Conservation (phyloP, 129 eudicot genomes). For the Helianthus tuberosus region DNA sequence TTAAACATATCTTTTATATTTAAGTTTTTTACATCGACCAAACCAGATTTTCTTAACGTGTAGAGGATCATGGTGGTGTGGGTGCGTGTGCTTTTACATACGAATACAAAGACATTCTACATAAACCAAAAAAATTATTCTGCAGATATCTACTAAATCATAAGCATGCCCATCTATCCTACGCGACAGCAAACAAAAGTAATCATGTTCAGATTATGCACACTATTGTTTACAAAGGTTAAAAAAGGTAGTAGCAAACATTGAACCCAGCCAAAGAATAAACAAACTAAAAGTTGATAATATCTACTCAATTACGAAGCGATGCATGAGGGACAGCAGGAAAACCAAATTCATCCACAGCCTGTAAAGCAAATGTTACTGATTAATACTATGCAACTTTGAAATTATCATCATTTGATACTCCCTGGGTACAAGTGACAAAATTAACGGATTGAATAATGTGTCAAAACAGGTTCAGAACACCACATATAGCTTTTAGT, state of each 20-base stretch:
- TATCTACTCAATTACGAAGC: slow-evolving; percentile 59
- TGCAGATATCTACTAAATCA: slow-evolving; percentile 19
- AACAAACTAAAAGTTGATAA: background rate
- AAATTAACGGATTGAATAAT: background rate
- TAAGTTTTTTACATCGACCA: too few relatives aligned
- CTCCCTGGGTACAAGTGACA: background rate
- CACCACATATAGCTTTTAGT: background rate
- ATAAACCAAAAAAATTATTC: slow-evolving; percentile 8
- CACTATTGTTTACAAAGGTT: slow-evolving; percentile 34
- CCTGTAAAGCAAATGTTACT: slow-evolving; percentile 47
- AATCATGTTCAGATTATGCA: slow-evolving; percentile 37
- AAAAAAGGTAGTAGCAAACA: background rate
- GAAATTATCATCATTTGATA: background rate
- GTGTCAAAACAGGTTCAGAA: background rate
- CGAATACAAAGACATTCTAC: background rate
- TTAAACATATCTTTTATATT: too few relatives aligned
- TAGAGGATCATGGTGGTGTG: too few relatives aligned
- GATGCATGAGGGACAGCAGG: slow-evolving; percentile 92
- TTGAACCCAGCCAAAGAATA: slow-evolving; percentile 11
- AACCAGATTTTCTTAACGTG: too few relatives aligned
- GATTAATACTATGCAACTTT: background rate
- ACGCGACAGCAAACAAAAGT: slow-evolving; percentile 16
- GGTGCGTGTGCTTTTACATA: background rate
- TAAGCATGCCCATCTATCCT: slow-evolving; percentile 22
- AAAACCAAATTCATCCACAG: slow-evolving; percentile 86